Conservation (phyloP, 1,139 yeast genomes). For the Blastobotrys capitulatus region DNA sequence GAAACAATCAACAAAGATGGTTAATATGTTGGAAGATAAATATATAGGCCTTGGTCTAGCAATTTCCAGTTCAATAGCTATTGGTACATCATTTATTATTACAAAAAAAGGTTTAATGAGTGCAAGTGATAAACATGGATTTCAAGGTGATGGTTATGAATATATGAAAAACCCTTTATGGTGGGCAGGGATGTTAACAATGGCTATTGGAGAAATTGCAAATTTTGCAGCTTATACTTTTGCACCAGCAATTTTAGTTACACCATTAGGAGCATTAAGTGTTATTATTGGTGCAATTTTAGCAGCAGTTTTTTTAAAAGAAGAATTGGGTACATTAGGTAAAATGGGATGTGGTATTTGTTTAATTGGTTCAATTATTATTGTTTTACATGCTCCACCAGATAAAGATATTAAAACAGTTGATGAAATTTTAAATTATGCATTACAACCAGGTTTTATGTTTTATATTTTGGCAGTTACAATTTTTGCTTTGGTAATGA, state of each 20-base stretch:
- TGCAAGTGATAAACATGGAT: conserved; percentile 60
- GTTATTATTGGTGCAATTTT: conserved; percentile 85
- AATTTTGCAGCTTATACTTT: conserved; percentile 93
- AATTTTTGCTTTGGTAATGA: conserved; percentile 68
- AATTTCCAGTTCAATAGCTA: conserved; percentile 80
- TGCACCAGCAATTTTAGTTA: conserved; percentile 90
- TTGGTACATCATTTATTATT: conserved; percentile 83
- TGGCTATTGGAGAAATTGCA: conserved; percentile 91
- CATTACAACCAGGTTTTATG: conserved; percentile 74
- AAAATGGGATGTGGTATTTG: conserved; percentile 93
- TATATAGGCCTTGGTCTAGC: conserved; percentile 88
- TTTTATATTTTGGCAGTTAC: conserved; percentile 59
- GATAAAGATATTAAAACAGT: conserved; percentile 86
- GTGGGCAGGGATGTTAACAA: conserved; percentile 92
- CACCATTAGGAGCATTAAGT: conserved; percentile 86
- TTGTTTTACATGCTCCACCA: conserved; percentile 88
- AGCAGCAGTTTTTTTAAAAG: conserved; percentile 80
- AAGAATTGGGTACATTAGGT: conserved; percentile 84
- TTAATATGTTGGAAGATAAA: conserved; percentile 53
- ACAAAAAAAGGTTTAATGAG: conserved; percentile 83
- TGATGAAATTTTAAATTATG: conserved; percentile 79
- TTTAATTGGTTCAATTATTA: conserved; percentile 82
- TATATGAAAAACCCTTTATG: conserved; percentile 82
- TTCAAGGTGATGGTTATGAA: conserved; percentile 51
- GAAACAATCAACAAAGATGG: conserved; percentile 1